Percentiles rank a stretch among this genome's conserved stretches.
Evolutionary conservation across 306 rosid species (phyloP).

Genomic region (Rubus parviflorus): DNA sequence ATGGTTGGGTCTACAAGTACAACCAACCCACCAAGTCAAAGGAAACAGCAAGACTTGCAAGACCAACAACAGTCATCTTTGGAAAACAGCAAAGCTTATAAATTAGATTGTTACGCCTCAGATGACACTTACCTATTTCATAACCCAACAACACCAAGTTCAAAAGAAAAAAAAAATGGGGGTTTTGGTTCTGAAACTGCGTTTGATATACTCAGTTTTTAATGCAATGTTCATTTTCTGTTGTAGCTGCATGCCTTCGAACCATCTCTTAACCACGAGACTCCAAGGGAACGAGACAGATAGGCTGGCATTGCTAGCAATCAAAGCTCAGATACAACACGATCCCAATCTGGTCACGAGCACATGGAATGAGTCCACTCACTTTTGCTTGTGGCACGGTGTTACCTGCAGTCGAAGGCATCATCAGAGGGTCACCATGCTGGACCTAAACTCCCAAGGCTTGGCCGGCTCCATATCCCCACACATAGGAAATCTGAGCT

Average conservation of each 20-base stretch:
- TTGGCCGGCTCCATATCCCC: not conserved
- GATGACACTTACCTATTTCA: no score
- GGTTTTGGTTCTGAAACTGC: not conserved
- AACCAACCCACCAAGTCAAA: no score
- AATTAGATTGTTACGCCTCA: no score
- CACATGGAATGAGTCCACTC: not conserved
- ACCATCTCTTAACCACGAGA: not conserved
- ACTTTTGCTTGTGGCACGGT: not conserved
- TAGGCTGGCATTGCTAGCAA: not conserved
- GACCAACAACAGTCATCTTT: no score
- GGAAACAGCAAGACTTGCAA: no score
- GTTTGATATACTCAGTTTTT: no score
- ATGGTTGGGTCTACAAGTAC: no score
- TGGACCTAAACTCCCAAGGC: not conserved
- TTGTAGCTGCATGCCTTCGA: not conserved
- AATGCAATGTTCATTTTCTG: not conserved
- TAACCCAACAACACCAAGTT: no score
- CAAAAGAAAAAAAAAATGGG: not conserved
- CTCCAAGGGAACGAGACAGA: not conserved
- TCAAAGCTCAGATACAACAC: not conserved
- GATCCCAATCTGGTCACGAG: not conserved
- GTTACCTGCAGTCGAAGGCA: not conserved
- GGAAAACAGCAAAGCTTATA: no score
- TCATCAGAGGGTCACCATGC: not conserved
- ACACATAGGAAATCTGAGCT: conserved; percentile 43